Base-by-base conservation (phyloP, 148 eudicot genomes). In the Chenopodium suecicum region DNA sequence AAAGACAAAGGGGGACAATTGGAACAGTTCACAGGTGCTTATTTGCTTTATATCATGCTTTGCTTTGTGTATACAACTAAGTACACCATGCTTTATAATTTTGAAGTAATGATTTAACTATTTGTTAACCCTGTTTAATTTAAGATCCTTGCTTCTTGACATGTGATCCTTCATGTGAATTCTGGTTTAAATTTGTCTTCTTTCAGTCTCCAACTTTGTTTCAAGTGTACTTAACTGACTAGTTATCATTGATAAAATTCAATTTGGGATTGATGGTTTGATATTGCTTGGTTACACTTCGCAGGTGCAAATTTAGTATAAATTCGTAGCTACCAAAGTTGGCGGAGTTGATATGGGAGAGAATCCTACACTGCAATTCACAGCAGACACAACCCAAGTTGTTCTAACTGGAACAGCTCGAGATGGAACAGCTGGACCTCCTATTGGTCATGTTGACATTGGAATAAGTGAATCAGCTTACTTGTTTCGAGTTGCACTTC, bases 381-480 rank as follows among this genome's bases (percentile, higher is more conserved):
- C 83, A 7, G 25, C 79, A 9, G 46, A 14, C 73, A 34, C 83
- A 11, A 32, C 81, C 14, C 11, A 91, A 27, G 82, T 85, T 74
- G 72, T 90, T 81, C 81, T 91, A 41, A 87, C 91, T 64, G 98
- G 98, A 84, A 93, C 97, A 69, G 94, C 93, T 22, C 82, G 74
- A 81, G 85, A 82, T 84, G 97, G 92, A 63, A 85, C 81, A 41
- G 81, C 60, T 78, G 98, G 92, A 60, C 97, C 93, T 60, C 84
- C 94, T 74, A 80, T 91, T 77, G 98, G 98, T 81, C 89, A 88
- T 77, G 91, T 92, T 79, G 98, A 94, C 80, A 90, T 94, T 80
- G 98, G 98, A 82, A 81, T 82, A 20, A 87, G 94, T 74, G 85
- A 87, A 83, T 73, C 84, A 9, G 93, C 95, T 62, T 92, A 89